These are phyloP conservation scores for Fusarium odoratissimum DNA, from an alignment of 2,329 filamentous ascomycete genomes.

Conservation along the genomic window DNA sequence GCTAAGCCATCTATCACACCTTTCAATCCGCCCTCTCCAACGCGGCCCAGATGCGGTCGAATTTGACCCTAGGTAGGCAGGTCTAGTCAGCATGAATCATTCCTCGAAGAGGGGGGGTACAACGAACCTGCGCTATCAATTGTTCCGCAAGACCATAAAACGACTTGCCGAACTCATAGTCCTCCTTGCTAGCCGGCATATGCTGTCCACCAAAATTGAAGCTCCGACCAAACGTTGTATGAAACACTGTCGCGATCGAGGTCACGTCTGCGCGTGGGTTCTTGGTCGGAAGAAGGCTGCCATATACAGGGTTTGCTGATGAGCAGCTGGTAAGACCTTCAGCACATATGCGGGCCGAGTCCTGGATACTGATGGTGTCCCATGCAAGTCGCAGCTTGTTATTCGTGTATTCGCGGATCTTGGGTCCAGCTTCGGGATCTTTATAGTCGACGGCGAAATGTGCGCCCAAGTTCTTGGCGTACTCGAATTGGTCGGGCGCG, in stretches of 20 bases:
- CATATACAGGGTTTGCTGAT: neutral
- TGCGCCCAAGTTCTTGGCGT: neutral
- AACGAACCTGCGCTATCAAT: neutral
- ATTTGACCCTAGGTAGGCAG: neutral
- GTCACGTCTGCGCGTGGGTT: neutral
- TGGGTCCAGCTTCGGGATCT: neutral
- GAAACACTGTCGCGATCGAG: neutral
- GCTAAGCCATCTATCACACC: neutral
- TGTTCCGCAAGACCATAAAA: neutral
- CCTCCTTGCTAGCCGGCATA: neutral
- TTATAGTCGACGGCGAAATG: neutral
- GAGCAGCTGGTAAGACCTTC: neutral
- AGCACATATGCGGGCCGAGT: neutral
- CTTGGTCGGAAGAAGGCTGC: neutral
- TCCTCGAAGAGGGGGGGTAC: rapidly evolving
- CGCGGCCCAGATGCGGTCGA: neutral
- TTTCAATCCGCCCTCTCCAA: neutral
- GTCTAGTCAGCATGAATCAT: neutral
- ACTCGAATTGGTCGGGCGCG: neutral
- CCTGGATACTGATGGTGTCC: neutral
- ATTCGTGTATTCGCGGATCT: neutral
- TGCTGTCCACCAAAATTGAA: neutral
- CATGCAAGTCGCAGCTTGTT: neutral
- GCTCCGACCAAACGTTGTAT: neutral
- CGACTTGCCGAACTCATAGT: neutral